Percentiles rank a stretch among this genome's conserved stretches.
Conservation (phyloP, 2,329 filamentous ascomycete species). For the Myriangium duriaei region DNA sequence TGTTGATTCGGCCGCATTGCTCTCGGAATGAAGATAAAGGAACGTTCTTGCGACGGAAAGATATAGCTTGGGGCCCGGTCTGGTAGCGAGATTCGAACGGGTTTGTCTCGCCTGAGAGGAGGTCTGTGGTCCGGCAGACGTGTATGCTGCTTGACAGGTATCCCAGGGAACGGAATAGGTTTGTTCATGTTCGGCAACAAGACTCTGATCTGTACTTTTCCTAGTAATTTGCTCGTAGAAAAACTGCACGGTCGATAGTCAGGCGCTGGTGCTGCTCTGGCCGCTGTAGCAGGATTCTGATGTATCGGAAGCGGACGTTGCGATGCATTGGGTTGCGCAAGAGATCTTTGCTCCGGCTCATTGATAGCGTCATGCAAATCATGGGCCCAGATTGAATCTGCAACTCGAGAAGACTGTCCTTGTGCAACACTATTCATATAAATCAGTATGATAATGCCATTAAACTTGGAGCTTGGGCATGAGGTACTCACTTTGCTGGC, state of each 20-base stretch:
- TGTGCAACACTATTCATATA: constrained; percentile 11
- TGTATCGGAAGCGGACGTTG: constrained; percentile 1
- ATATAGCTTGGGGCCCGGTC: constrained; percentile 71
- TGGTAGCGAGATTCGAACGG: constrained; percentile 84
- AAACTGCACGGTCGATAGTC: constrained; percentile 33
- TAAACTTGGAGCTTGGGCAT: background rate
- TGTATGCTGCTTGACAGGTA: constrained; percentile 81
- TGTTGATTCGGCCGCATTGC: constrained; percentile 89
- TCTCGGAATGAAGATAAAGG: constrained; percentile 95
- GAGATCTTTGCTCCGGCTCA: constrained; percentile 26
- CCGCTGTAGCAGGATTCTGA: constrained; percentile 1
- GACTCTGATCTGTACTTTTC: constrained; percentile 75
- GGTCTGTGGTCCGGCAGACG: constrained; percentile 90
- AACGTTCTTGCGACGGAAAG: constrained; percentile 77
- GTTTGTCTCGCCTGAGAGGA: constrained; percentile 87
- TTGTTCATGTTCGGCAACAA: constrained; percentile 63
- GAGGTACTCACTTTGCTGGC: constrained; percentile 48
- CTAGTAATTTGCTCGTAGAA: constrained; percentile 71
- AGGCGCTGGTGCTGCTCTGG: constrained; percentile 3
- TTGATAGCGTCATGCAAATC: constrained; percentile 64
- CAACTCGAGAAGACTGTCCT: constrained; percentile 42
- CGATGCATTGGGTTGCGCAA: constrained; percentile 2
- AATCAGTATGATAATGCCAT: background rate
- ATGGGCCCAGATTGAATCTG: constrained; percentile 74
- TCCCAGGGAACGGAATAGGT: constrained; percentile 57